phyloP scores from a whole-genome alignment of 306 rosid genomes.

The Pterocarpus santalinus region DNA sequence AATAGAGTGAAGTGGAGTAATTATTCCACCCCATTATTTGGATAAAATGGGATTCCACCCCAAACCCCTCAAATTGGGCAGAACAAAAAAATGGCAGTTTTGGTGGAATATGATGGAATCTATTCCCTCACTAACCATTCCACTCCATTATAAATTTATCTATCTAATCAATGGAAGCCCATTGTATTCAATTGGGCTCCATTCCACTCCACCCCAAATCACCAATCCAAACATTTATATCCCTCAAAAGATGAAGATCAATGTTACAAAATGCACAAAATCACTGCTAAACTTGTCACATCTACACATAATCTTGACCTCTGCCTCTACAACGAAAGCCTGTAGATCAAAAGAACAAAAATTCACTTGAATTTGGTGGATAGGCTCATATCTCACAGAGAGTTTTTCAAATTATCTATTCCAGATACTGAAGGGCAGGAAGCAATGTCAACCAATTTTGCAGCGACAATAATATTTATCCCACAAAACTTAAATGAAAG shows the following conservation, averaged over 20 bases:
- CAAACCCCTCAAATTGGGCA: too few relatives aligned
- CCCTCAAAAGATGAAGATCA: background rate
- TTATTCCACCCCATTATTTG: too few relatives aligned
- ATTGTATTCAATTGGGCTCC: too few relatives aligned
- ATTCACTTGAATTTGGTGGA: background rate
- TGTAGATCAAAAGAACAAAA: constrained; percentile 22
- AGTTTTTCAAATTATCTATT: constrained; percentile 13
- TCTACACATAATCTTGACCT: constrained; percentile 10
- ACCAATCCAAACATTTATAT: background rate
- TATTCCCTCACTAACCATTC: too few relatives aligned
- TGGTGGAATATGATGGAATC: too few relatives aligned
- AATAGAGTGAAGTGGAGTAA: too few relatives aligned
- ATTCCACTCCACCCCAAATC: too few relatives aligned
- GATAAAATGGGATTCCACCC: too few relatives aligned
- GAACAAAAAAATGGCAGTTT: too few relatives aligned
- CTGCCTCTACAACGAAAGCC: background rate
- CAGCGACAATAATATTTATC: constrained; percentile 5
- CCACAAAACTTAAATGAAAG: constrained; percentile 14
- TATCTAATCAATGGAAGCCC: too few relatives aligned
- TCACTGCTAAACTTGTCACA: constrained; percentile 14
- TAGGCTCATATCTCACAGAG: background rate
- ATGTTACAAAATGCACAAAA: constrained; percentile 9
- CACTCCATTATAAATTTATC: too few relatives aligned
- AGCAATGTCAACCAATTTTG: background rate
- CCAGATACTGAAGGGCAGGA: background rate